These are phyloP conservation scores for Beauveria australis DNA, from an alignment of 2,329 filamentous ascomycete species.

Conservation along the genomic window DNA sequence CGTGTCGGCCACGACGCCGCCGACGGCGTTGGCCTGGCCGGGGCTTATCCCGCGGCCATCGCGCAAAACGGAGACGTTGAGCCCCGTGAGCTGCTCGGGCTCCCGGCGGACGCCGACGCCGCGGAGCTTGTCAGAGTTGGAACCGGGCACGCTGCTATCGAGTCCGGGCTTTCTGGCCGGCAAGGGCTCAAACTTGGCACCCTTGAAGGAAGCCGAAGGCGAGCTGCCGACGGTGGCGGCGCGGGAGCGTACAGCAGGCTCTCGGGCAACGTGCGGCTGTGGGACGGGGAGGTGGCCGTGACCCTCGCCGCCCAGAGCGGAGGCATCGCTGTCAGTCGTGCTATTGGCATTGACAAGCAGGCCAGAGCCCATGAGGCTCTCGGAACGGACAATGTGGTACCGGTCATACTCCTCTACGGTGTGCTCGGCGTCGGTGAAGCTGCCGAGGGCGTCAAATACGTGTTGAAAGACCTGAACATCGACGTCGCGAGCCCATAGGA, in stretches of 20 bases:
- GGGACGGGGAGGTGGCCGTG: conserved; percentile 8
- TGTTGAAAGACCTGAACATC: conserved; percentile 79
- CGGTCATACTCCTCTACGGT: conserved; percentile 52
- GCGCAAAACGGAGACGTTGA: conserved; percentile 4
- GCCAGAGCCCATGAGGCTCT: conserved; percentile 37
- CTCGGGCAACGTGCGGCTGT: conserved; percentile 23
- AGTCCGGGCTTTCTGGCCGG: neutral
- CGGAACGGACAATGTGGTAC: conserved; percentile 44
- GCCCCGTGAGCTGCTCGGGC: neutral
- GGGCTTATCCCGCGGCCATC: conserved; percentile 10
- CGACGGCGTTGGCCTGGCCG: conserved; percentile 8
- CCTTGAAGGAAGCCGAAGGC: neutral
- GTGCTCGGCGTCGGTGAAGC: conserved; percentile 52
- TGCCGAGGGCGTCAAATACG: conserved; percentile 81
- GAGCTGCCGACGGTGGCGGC: conserved; percentile 5
- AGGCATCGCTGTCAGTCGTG: conserved; percentile 30
- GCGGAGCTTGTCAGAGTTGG: conserved; percentile 3
- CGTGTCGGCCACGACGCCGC: neutral
- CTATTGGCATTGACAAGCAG: conserved; percentile 20
- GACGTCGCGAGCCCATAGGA: conserved; percentile 86
- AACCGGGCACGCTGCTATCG: neutral
- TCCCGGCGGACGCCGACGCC: conserved; percentile 8
- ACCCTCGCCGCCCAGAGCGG: conserved; percentile 21
- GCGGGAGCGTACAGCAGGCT: conserved; percentile 13
- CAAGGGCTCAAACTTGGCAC: neutral